Evolutionary conservation across 495 filamentous ascomycete species (phyloP), one percentile per base, ranked within the genome.

Genomic region (Neurospora africana): DNA sequence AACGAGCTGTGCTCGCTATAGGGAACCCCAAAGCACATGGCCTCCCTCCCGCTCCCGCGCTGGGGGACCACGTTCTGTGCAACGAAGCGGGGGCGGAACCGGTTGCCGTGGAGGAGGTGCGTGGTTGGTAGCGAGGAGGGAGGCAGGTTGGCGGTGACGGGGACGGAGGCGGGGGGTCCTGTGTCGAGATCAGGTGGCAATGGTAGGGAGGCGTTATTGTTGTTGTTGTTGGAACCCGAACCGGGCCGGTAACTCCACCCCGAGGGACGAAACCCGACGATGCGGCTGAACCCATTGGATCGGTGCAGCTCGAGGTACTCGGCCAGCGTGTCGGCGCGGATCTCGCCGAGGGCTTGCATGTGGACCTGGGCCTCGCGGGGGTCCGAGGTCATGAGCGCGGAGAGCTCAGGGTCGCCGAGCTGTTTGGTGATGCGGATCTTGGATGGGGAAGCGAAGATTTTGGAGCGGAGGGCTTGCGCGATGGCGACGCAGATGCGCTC

Each of bases 1-100:
- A 99, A 99, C 58, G 90, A 93, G 79, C 92, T 95, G 76, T 99
- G 95, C 82, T 99, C 95, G 69, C 90, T 93, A 78, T 99, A 99
- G 47, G 95, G 95, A 30, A 98, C 95, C 15, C 91, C 93, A 74
- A 93, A 97, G 76, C 93, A 96, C 72, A 89, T 89, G 30, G 91
- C 90, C 72, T 91, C 89, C 61, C 85, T 84, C 30, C 91, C 91
- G 78, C 89, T 91, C 6, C 95, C 96, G 2, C 93, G 85, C 82
- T 95, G 90, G 1, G 93, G 91, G 11, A 87, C 84, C 30, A 99
- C 82, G 58, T 97, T 89, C 5, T 80, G 70, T 53, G 85, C 84
- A 0, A 82, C 82, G 76, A 92, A 98, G 11, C 84, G 80, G 6
- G 88, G 87, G 72, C 88, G 86, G 94, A 95, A 98, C 23, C 88